Base-by-base conservation (phyloP, 139 green algal genomes). In the Eudorina sp. region DNA sequence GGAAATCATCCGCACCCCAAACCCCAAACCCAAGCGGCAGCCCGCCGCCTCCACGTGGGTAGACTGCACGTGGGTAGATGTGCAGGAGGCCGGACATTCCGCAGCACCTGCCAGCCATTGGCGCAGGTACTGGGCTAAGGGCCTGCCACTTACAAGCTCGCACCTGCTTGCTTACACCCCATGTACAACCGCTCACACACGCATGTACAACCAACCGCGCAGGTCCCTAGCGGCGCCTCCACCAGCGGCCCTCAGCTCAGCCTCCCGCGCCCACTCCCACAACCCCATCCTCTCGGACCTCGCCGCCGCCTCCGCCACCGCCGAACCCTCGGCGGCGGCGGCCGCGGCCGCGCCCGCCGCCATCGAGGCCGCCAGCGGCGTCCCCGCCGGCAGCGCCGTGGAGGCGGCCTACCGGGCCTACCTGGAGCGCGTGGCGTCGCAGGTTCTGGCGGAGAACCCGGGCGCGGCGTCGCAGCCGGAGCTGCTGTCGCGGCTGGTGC, bases 381-480 rank as follows among this genome's bases (percentile, higher is more conserved):
- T 27, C 13, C 5, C 73, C 29, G 1, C 45, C 40, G 14, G 1
- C 55, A 45, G 23, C 34, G 0, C 77, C 11, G 78, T 74, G 2
- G 40, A 85, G 41, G 23, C 55, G 0, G 78, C 78, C 29, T 85
- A 85, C 41, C 18, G 2, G 27, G 78, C 55, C 53, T 85, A 74
- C 41, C 58, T 85, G 78, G 11, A 41, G 19, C 55, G 78, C 53
- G 29, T 85, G 11, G 43, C 55, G 1, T 38, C 45, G 38, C 31
- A 53, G 36, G 62, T 69, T 38, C 53, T 85, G 41, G 55, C 25
- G 38, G 83, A 88, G 48, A 41, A 88, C 83, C 83, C 83, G 34
- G 31, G 60, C 23, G 25, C n/a, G 18, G 68, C 68, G 3, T 25
- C 36, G 8, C 41, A 72, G 36, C 68, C 83, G 34, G 68, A 55